phyloP scores from a whole-genome alignment of 352 stramenopile genomes.

The Pythium brassicae region DNA sequence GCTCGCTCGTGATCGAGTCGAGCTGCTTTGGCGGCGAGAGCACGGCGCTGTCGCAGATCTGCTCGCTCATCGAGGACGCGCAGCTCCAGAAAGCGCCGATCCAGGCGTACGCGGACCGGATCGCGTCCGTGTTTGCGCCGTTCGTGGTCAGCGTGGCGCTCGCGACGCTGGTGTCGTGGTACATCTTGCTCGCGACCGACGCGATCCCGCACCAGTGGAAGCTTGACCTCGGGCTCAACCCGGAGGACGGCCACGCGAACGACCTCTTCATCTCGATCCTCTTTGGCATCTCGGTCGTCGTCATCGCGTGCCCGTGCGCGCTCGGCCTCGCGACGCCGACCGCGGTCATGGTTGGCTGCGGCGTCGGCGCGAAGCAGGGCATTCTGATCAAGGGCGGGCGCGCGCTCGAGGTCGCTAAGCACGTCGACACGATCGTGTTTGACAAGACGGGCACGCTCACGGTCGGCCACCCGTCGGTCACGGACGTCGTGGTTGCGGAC shows the following conservation, averaged over 20 bases:
- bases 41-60: slow-evolving; percentile 70
- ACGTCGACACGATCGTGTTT: slow-evolving; percentile 89
- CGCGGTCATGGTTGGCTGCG: slow-evolving; percentile 86
- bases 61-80: slow-evolving; percentile 83
- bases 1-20: slow-evolving; percentile 81
- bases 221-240: slow-evolving; percentile 40
- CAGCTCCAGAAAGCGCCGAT: slow-evolving; percentile 87
- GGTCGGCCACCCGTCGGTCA: slow-evolving; percentile 71
- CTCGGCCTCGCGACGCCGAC: slow-evolving; percentile 81
- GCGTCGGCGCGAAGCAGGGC: slow-evolving; percentile 80
- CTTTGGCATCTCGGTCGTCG: slow-evolving; percentile 86
- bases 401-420: slow-evolving; percentile 73
- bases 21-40: slow-evolving; percentile 69
- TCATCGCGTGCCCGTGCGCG: slow-evolving; percentile 86
- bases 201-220: slow-evolving; percentile 50
- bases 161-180: slow-evolving; percentile 61
- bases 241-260: slow-evolving; percentile 48
- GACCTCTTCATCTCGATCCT: slow-evolving; percentile 72
- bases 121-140: slow-evolving; percentile 62
- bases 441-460: slow-evolving; percentile 94
- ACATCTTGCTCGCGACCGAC: slow-evolving; percentile 40
- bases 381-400: slow-evolving; percentile 88
- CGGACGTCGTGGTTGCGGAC: slow-evolving; percentile 70
- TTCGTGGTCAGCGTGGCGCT: slow-evolving; percentile 59
- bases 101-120: slow-evolving; percentile 76